These are phyloP conservation scores for Aspergillus sp. DNA, from an alignment of 2,329 filamentous ascomycete species.

Conservation along the genomic window DNA sequence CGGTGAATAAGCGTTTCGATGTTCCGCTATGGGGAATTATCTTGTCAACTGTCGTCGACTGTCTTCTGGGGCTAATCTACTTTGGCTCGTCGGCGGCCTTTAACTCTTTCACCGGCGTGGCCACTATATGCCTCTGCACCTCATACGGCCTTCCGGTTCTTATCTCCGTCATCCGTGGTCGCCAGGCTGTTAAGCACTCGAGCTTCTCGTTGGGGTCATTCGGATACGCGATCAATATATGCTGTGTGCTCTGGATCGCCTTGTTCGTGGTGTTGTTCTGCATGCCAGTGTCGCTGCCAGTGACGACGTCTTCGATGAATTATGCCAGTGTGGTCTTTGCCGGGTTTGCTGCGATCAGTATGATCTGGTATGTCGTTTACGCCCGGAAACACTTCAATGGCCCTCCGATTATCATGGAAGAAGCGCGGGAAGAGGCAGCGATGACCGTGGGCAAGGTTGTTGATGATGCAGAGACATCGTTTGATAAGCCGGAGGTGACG, in stretches of 20 bases:
- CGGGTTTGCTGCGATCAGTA: constrained; percentile 51
- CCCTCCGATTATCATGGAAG: constrained; percentile 33
- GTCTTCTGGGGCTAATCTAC: constrained; percentile 66
- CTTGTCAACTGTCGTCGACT: constrained; percentile 59
- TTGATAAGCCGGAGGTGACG: not conserved
- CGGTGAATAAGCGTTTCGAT: constrained; percentile 55
- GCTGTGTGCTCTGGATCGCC: constrained; percentile 61
- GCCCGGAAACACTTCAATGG: constrained; percentile 57
- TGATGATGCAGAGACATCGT: constrained; percentile 11
- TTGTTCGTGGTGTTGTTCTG: constrained; percentile 65
- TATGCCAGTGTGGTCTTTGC: constrained; percentile 59
- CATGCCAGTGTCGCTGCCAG: constrained; percentile 58
- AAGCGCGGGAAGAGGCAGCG: constrained; percentile 19
- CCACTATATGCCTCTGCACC: constrained; percentile 66
- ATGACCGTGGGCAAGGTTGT: constrained; percentile 21
- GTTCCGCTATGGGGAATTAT: constrained; percentile 62
- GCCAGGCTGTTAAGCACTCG: constrained; percentile 56
- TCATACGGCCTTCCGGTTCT: constrained; percentile 70
- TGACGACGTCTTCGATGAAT: constrained; percentile 52
- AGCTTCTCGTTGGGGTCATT: constrained; percentile 60
- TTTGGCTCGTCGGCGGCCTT: constrained; percentile 70
- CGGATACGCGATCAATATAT: constrained; percentile 57
- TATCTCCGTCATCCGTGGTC: constrained; percentile 57
- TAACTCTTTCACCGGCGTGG: constrained; percentile 69
- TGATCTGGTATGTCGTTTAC: constrained; percentile 54